Evolutionary conservation across 352 stramenopile species (phyloP).

Genomic region (Bremia lactucae): DNA sequence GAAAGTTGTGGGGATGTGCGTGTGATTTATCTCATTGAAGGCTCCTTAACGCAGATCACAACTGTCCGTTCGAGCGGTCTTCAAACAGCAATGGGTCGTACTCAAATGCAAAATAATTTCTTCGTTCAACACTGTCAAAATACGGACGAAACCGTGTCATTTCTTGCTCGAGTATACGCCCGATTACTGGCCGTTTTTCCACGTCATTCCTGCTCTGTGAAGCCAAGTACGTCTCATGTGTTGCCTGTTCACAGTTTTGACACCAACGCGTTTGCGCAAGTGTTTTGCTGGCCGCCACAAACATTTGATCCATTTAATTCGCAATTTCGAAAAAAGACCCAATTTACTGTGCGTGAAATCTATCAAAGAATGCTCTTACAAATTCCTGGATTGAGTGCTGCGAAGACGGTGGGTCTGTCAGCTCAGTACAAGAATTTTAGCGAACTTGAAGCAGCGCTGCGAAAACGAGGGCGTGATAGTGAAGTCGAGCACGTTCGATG

Average conservation of each 20-base stretch:
- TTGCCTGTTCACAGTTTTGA: constrained; percentile 3
- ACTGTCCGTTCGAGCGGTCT: constrained; percentile 47
- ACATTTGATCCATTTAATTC: constrained; percentile 55
- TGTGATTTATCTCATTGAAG: constrained; percentile 80
- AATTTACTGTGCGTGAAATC: constrained; percentile 63
- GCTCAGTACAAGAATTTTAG: constrained; percentile 39
- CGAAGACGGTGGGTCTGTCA: constrained; percentile 38
- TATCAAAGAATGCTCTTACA: constrained; percentile 83
- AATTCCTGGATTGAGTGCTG: constrained; percentile 41
- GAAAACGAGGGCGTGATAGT: constrained; percentile 20
- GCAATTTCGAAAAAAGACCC: constrained; percentile 62
- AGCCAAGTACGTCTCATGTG: constrained; percentile 8
- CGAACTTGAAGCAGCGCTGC: constrained; percentile 30
- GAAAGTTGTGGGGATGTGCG: constrained; percentile 52
- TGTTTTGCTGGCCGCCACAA: constrained; percentile 41
- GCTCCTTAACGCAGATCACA: constrained; percentile 62
- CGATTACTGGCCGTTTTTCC: constrained; percentile 55
- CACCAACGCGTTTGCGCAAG: constrained; percentile 11
- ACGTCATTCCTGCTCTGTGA: neutral
- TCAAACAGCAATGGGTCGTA: constrained; percentile 65
- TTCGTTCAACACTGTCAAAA: constrained; percentile 73
- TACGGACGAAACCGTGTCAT: constrained; percentile 66
- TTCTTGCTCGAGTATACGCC: constrained; percentile 53
- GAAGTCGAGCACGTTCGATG: constrained; percentile 36
- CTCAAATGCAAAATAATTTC: constrained; percentile 74